These are phyloP conservation scores for Wickerhamomyces kurtzmanii DNA, from an alignment of 805 yeast species.

Conservation along the genomic window DNA sequence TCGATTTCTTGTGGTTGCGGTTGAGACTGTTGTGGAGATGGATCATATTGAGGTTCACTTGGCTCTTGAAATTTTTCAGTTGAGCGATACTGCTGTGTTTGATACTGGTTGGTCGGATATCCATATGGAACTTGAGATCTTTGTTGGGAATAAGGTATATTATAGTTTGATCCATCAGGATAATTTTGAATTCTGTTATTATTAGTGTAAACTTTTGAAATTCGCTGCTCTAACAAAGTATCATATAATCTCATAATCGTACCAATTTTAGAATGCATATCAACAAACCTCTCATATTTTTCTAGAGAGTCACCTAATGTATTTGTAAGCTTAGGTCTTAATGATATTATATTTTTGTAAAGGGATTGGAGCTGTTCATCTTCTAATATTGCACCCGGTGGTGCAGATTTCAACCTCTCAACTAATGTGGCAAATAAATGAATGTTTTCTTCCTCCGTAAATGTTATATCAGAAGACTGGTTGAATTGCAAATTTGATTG, in stretches of 20 bases:
- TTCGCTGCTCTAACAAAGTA: conserved; percentile 51
- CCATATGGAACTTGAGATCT: too few relatives aligned
- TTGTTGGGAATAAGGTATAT: too few relatives aligned
- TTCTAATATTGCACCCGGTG: conserved; percentile 26
- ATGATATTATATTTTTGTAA: conserved; percentile 45
- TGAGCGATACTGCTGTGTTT: too few relatives aligned
- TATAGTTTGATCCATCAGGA: too few relatives aligned
- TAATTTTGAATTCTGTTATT: too few relatives aligned
- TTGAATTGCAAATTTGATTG: too few relatives aligned
- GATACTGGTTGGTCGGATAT: too few relatives aligned
- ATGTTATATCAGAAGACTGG: conserved; percentile 24
- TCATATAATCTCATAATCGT: conserved; percentile 73
- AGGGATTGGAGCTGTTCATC: conserved; percentile 24
- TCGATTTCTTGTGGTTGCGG: too few relatives aligned
- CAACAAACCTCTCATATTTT: conserved; percentile 57
- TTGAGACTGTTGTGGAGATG: too few relatives aligned
- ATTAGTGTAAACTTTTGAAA: too few relatives aligned
- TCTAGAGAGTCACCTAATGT: conserved; percentile 47
- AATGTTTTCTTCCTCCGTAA: conserved; percentile 61
- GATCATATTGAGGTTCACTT: too few relatives aligned
- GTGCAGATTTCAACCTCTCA: conserved; percentile 38
- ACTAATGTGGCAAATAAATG: conserved; percentile 62
- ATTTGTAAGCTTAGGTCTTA: conserved; percentile 62
- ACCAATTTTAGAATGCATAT: conserved; percentile 69
- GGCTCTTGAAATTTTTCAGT: too few relatives aligned